Percentiles rank a stretch among this genome's conserved stretches.
Evolutionary conservation across 345 rosid genomes (phyloP).

Genomic region (Kandelia obovata): DNA sequence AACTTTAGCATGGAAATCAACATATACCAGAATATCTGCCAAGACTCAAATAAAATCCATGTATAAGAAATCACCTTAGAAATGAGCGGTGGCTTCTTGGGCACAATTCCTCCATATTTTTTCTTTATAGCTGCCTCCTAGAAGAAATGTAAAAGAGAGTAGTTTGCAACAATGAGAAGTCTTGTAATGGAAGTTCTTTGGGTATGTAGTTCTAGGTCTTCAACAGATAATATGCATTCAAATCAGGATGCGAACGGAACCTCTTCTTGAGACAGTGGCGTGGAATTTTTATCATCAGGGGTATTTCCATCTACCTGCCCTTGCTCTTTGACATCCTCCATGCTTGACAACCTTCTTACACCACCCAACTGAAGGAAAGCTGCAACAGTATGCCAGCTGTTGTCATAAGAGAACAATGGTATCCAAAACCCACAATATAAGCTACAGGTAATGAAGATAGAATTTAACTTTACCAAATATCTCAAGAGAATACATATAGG

Average conservation of each 20-base stretch:
- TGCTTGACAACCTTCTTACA: slow-evolving; percentile 29
- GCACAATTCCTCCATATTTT: slow-evolving; percentile 92
- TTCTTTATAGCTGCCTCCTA: slow-evolving; percentile 79
- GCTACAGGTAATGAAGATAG: too few relatives aligned
- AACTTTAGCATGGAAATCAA: slow-evolving; percentile 6
- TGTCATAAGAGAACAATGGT: too few relatives aligned
- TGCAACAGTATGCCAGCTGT: too few relatives aligned
- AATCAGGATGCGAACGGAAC: slow-evolving; percentile 27
- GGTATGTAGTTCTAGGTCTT: not conserved
- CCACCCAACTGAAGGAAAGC: too few relatives aligned
- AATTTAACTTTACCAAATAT: too few relatives aligned
- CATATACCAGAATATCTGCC: not conserved
- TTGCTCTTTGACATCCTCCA: slow-evolving; percentile 50
- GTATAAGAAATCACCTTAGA: slow-evolving; percentile 57
- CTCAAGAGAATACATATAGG: too few relatives aligned
- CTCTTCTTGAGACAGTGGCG: slow-evolving; percentile 66
- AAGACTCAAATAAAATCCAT: not conserved
- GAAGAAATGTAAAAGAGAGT: not conserved
- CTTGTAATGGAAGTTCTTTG: not conserved
- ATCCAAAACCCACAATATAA: too few relatives aligned
- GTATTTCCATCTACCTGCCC: slow-evolving; percentile 44
- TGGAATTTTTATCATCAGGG: slow-evolving; percentile 35
- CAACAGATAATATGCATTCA: slow-evolving; percentile 3
- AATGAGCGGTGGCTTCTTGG: slow-evolving; percentile 97
- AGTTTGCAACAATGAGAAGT: not conserved